Percentiles rank a stretch among this genome's conserved stretches.
Evolutionary conservation across 208 protist genomes (phyloP).

Genomic region (Trypanosoma lewisi): DNA sequence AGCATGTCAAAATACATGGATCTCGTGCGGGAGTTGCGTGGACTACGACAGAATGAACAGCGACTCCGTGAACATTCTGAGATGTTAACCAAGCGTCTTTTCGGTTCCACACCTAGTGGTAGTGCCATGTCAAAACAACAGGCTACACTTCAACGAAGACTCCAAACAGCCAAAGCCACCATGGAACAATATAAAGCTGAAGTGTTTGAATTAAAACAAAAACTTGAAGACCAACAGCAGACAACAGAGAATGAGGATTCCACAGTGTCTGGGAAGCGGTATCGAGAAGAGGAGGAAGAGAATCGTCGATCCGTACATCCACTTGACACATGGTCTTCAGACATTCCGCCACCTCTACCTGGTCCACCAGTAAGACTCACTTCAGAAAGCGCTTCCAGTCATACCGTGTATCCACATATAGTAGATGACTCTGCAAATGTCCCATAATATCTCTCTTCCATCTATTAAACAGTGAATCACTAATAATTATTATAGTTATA

Average conservation of each 20-base stretch:
- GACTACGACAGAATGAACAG: constrained; percentile 44
- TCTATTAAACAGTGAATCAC: too few relatives aligned
- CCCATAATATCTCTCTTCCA: too few relatives aligned
- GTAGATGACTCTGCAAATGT: not conserved
- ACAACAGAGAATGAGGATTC: not conserved
- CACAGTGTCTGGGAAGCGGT: not conserved
- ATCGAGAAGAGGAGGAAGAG: not conserved
- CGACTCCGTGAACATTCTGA: constrained; percentile 38
- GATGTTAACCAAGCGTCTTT: constrained; percentile 13
- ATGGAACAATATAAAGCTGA: constrained; percentile 58
- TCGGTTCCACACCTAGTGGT: constrained; percentile 7
- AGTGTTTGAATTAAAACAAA: constrained; percentile 29
- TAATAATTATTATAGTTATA: too few relatives aligned
- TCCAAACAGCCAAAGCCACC: constrained; percentile 53
- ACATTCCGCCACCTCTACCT: constrained; percentile 30
- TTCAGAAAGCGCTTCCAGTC: not conserved
- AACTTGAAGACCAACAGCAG: constrained; percentile 14
- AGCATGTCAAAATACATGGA: constrained; percentile 44
- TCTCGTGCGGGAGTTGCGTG: constrained; percentile 56
- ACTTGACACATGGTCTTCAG: not conserved
- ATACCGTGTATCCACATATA: not conserved
- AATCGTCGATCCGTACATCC: constrained; percentile 21
- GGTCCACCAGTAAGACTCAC: constrained; percentile 4
- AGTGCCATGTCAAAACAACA: constrained; percentile 33
- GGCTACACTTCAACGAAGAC: constrained; percentile 39